A percentile compares a stretch with the other conserved stretches of the same genome.
phyloP scores from a whole-genome alignment of 2,329 filamentous ascomycete species.

The Cladosporium sp. region DNA sequence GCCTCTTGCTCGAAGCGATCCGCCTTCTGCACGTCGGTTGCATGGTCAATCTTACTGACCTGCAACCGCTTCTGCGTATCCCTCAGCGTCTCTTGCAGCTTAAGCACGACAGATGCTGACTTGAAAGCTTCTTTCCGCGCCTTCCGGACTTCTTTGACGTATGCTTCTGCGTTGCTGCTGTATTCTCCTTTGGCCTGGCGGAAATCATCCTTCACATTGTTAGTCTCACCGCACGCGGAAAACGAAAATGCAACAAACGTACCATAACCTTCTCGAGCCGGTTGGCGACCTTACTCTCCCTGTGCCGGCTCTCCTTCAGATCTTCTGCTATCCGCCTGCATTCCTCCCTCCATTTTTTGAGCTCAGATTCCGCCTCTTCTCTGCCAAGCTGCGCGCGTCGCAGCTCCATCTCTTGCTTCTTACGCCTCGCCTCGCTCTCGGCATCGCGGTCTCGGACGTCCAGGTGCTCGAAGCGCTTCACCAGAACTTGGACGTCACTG shows the following conservation, averaged over 20 bases:
- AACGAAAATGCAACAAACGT: conserved; percentile 34
- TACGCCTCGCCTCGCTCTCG: conserved; percentile 41
- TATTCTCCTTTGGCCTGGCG: conserved; percentile 65
- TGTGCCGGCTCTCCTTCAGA: conserved; percentile 64
- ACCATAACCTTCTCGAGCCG: conserved; percentile 70
- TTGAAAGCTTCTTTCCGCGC: conserved; percentile 74
- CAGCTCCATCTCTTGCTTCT: conserved; percentile 46
- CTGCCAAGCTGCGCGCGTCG: conserved; percentile 45
- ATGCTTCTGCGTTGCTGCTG: conserved; percentile 46
- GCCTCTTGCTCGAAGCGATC: conserved; percentile 61
- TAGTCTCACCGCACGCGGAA: neutral
- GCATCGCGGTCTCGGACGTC: conserved; percentile 53
- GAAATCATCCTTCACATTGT: conserved; percentile 61
- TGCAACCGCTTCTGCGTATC: conserved; percentile 18
- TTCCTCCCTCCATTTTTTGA: conserved; percentile 64
- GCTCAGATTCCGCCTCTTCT: conserved; percentile 71
- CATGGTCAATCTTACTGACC: conserved; percentile 20
- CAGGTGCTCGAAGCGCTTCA: conserved; percentile 71
- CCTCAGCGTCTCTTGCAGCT: conserved; percentile 65
- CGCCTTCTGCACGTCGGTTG: conserved; percentile 17
- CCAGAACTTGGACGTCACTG: conserved; percentile 59
- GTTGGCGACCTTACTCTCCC: conserved; percentile 66
- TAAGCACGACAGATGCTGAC: conserved; percentile 67
- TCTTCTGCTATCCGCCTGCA: conserved; percentile 56
- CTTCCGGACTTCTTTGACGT: conserved; percentile 72